Percentiles rank a stretch among this genome's conserved stretches.
phyloP scores from a whole-genome alignment of 2,329 filamentous ascomycete species.

The Lecanosticta acicola region DNA sequence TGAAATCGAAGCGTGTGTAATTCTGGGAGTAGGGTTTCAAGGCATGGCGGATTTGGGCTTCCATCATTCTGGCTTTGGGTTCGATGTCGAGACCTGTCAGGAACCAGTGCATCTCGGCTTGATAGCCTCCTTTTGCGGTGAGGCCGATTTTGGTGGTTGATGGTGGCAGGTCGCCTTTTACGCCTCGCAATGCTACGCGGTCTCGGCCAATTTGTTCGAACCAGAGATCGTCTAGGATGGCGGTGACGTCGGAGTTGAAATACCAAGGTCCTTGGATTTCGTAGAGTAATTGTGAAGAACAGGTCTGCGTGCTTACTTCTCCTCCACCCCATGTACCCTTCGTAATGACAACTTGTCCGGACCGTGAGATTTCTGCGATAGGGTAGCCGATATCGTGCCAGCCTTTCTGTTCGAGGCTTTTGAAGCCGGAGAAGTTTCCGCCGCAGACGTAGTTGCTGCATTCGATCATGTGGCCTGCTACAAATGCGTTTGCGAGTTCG shows the following conservation, averaged over 20 bases:
- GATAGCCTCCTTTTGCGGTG: constrained; percentile 43
- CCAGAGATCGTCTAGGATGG: constrained; percentile 45
- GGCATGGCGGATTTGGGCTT: constrained; percentile 39
- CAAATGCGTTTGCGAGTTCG: constrained; percentile 39
- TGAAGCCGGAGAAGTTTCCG: constrained; percentile 43
- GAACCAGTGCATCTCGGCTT: constrained; percentile 44
- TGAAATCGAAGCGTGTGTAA: constrained; percentile 36
- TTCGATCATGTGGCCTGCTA: constrained; percentile 42
- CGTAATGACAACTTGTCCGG: constrained; percentile 35
- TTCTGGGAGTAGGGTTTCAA: constrained; percentile 34
- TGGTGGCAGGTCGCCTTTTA: constrained; percentile 42
- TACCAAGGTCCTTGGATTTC: constrained; percentile 54
- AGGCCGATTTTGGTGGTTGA: constrained; percentile 49
- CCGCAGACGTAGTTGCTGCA: constrained; percentile 41
- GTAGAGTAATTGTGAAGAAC: constrained; percentile 50
- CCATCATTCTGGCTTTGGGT: constrained; percentile 44
- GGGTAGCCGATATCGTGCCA: constrained; percentile 42
- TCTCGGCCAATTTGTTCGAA: constrained; percentile 49
- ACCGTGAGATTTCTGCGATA: constrained; percentile 33
- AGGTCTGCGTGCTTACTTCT: constrained; percentile 44
- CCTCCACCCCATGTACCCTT: constrained; percentile 36
- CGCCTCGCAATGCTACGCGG: constrained; percentile 45
- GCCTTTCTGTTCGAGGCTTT: constrained; percentile 30
- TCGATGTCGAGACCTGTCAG: constrained; percentile 42
- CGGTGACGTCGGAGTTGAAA: constrained; percentile 54